Evolutionary conservation across 2,329 filamentous ascomycete genomes (phyloP).

Genomic region (Huntiella savannae): DNA sequence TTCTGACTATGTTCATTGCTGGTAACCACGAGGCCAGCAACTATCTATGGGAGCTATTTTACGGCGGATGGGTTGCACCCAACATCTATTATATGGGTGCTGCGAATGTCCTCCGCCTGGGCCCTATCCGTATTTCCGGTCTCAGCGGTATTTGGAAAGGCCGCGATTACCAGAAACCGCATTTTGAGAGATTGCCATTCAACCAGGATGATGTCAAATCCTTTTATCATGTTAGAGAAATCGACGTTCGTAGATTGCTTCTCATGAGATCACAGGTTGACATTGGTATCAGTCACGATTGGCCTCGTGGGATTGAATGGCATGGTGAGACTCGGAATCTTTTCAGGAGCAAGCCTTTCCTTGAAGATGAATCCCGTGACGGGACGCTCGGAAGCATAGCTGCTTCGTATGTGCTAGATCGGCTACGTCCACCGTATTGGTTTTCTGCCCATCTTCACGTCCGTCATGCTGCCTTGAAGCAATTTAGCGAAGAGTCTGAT

Average conservation of each 20-base stretch:
- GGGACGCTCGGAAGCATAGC: constrained; percentile 65
- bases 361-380: constrained; percentile 54
- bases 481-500: constrained; percentile 15
- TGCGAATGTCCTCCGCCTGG: constrained; percentile 70
- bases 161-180: constrained; percentile 65
- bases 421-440: constrained; percentile 69
- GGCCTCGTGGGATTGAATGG: constrained; percentile 70
- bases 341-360: constrained; percentile 55
- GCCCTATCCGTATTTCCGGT: constrained; percentile 70
- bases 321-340: constrained; percentile 50
- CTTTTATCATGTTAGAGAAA: constrained; percentile 77
- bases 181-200: constrained; percentile 76
- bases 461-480: constrained; percentile 57
- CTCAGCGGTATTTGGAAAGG: constrained; percentile 92
- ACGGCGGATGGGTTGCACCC: constrained; percentile 90
- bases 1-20: constrained; percentile 77
- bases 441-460: constrained; percentile 87
- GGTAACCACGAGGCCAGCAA: constrained; percentile 93
- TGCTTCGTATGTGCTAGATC: constrained; percentile 61
- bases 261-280: constrained; percentile 77
- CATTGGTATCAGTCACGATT: constrained; percentile 84
- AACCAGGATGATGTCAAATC: constrained; percentile 54
- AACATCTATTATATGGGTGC: constrained; percentile 96
- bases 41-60: constrained; percentile 80
- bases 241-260: constrained; percentile 79